phyloP scores from a whole-genome alignment of 192 early-diverging fungal genomes.

The Globomyces pollinis-pini region DNA sequence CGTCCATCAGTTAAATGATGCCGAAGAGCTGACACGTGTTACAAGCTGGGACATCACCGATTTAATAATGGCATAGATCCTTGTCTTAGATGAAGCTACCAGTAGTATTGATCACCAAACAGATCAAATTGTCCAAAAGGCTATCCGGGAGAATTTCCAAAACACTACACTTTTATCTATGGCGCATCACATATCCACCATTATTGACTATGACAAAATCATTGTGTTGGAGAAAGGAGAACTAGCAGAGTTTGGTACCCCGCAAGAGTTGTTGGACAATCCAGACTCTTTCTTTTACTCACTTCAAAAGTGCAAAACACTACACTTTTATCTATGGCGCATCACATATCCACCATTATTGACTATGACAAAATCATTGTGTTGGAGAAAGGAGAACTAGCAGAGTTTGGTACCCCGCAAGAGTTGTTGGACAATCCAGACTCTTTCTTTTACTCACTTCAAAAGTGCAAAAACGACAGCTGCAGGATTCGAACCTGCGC shows the following conservation, averaged over 20 bases:
- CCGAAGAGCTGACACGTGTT: no score
- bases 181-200: slow-evolving; percentile 36
- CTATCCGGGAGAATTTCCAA: slow-evolving; percentile 16
- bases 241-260: slow-evolving; percentile 59
- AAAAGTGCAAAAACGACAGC: no score
- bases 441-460: no score
- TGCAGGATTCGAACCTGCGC: slow-evolving; percentile 6
- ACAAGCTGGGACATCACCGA: no score
- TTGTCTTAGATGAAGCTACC: slow-evolving; percentile 37
- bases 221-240: slow-evolving; percentile 67
- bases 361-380: slow-evolving; percentile 76
- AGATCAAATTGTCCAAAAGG: slow-evolving; percentile 24
- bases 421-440: slow-evolving; percentile 47
- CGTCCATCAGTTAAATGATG: no score
- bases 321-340: slow-evolving; percentile 83
- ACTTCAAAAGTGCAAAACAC: slow-evolving; percentile 40
- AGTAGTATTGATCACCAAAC: slow-evolving; percentile 23
- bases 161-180: slow-evolving; percentile 28
- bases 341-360: slow-evolving; percentile 58
- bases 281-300: slow-evolving; percentile 50
- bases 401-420: slow-evolving; percentile 60
- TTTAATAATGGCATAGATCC: no score
- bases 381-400: slow-evolving; percentile 63
- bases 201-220: slow-evolving; percentile 56
- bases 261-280: slow-evolving; percentile 32